These are phyloP conservation scores for Termitomyces sp. DNA, from an alignment of 768 basidiomycete genomes.

Conservation along the genomic window DNA sequence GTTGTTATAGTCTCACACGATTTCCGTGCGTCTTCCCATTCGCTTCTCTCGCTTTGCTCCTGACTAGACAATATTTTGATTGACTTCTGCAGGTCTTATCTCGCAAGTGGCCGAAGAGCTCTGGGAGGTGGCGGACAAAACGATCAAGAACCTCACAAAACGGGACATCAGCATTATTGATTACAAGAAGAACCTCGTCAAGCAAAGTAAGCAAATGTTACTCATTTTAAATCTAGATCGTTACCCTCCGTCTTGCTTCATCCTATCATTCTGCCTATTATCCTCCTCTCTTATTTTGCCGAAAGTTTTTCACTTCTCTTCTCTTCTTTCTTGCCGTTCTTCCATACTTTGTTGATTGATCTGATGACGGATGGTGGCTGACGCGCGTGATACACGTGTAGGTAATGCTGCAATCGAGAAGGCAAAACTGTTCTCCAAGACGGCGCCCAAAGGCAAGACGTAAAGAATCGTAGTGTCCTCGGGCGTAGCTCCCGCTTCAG, in stretches of 20 bases:
- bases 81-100: constrained; percentile 65
- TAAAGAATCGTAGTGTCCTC: constrained; percentile 23
- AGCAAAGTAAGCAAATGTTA: constrained; percentile 53
- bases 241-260: background rate
- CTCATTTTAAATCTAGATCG: background rate
- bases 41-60: background rate
- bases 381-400: constrained; percentile 22
- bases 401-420: constrained; percentile 87
- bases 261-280: background rate
- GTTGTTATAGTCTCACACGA: constrained; percentile 99
- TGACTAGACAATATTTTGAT: background rate
- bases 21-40: constrained; percentile 65
- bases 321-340: background rate
- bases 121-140: constrained; percentile 96
- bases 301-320: background rate
- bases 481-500: background rate
- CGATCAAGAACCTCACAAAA: constrained; percentile 89
- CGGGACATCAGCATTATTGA: constrained; percentile 87
- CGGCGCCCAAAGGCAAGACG: constrained; percentile 62
- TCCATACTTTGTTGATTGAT: background rate
- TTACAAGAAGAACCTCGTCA: constrained; percentile 86
- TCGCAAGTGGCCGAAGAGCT: constrained; percentile 97
- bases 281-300: background rate
- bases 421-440: constrained; percentile 90
- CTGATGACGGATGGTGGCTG: constrained; percentile 4